A percentile compares a stretch with the other conserved stretches of the same genome.
phyloP scores from a whole-genome alignment of 805 yeast genomes.

The Maudiozyma serrabonitensis region DNA sequence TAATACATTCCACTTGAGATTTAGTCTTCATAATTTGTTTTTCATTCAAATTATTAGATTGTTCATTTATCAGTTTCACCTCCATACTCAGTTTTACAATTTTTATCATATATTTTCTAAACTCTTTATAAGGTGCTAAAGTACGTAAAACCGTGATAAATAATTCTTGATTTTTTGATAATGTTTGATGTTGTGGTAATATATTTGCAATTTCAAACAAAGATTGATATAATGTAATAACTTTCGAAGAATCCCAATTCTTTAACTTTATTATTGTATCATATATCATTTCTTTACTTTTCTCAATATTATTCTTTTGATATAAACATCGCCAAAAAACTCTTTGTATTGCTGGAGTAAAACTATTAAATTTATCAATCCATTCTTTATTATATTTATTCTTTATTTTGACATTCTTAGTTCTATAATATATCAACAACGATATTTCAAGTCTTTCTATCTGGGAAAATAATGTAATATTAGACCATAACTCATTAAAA shows the following conservation, averaged over 20 bases:
- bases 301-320: not conserved
- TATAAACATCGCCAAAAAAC: constrained; percentile 21
- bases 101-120: constrained; percentile 9
- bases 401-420: constrained; percentile 10
- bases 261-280: constrained; percentile 1
- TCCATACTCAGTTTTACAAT: constrained; percentile 23
- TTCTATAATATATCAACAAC: constrained; percentile 16
- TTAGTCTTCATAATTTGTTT: not conserved
- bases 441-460: constrained; percentile 12
- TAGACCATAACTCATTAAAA: constrained; percentile 12
- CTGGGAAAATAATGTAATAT: constrained; percentile 12
- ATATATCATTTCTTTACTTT: not conserved
- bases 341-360: constrained; percentile 15
- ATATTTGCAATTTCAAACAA: constrained; percentile 16
- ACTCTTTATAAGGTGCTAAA: constrained; percentile 7
- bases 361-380: constrained; percentile 10
- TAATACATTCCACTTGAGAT: constrained; percentile 1
- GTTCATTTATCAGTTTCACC: constrained; percentile 8
- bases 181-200: constrained; percentile 8
- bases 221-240: constrained; percentile 21
- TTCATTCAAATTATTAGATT: not conserved
- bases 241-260: constrained; percentile 8
- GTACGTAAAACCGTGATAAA: constrained; percentile 15
- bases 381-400: constrained; percentile 8
- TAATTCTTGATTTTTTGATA: constrained; percentile 11